Conservation (phyloP, 2,329 filamentous ascomycete genomes). For the Hypoxylon rubiginosum region DNA sequence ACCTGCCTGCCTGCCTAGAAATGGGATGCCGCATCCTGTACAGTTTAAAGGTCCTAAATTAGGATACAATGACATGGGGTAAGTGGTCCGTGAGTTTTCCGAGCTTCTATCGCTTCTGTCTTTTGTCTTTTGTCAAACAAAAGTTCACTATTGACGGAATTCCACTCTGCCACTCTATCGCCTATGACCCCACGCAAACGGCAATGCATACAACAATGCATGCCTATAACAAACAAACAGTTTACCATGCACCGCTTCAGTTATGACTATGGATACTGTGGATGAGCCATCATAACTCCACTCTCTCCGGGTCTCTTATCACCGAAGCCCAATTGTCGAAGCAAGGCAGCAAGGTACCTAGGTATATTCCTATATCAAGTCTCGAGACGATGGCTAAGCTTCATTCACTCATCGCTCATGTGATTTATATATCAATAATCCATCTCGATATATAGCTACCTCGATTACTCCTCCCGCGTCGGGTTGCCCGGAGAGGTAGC, state of each 20-base stretch:
- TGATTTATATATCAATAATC: neutral
- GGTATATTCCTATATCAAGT: neutral
- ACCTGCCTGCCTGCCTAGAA: slow-evolving; percentile 15
- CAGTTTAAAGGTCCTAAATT: neutral
- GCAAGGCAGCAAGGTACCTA: no score
- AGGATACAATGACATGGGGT: no score
- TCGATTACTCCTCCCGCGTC: slow-evolving; percentile 21
- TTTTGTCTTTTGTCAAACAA: neutral
- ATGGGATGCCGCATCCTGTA: neutral
- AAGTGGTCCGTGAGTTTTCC: neutral
- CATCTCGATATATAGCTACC: slow-evolving; percentile 5
- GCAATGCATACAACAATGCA: neutral
- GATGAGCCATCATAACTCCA: no score
- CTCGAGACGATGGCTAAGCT: neutral
- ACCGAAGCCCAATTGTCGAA: neutral
- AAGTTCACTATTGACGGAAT: neutral
- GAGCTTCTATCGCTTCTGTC: neutral
- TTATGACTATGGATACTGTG: no score
- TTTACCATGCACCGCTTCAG: neutral
- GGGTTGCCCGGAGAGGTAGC: slow-evolving; percentile 31
- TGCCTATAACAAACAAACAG: no score
- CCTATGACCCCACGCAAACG: neutral
- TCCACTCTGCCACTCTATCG: no score
- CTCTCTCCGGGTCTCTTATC: neutral
- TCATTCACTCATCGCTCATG: neutral